These are phyloP conservation scores for Isoetes taiwanensis DNA, from an alignment of 75 land plant species.

Conservation along the genomic window DNA sequence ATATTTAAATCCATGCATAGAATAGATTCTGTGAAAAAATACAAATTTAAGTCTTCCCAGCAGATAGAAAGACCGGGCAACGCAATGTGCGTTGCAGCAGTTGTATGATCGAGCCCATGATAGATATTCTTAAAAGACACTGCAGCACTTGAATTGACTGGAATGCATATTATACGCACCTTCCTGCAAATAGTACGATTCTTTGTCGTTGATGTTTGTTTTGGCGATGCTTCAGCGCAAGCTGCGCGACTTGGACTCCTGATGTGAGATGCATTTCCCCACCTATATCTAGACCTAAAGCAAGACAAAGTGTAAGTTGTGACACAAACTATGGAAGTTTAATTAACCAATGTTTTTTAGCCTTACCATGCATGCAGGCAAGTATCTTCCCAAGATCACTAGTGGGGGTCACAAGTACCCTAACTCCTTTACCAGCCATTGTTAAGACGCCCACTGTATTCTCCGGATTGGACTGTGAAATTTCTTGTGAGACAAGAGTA, in stretches of 20 bases:
- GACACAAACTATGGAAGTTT: no score
- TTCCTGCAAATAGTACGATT: constrained; percentile 86
- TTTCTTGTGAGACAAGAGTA: neutral
- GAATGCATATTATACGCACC: constrained; percentile 25
- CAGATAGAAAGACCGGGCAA: no score
- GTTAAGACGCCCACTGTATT: constrained; percentile 86
- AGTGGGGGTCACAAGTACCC: constrained; percentile 86
- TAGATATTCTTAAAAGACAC: no score
- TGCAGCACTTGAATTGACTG: no score
- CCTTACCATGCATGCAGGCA: constrained; percentile 88
- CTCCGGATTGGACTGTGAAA: constrained; percentile 76
- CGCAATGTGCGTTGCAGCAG: no score
- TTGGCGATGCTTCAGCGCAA: constrained; percentile 92
- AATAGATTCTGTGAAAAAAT: no score
- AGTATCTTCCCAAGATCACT: constrained; percentile 80
- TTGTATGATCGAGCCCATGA: no score
- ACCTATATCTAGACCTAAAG: constrained; percentile 60
- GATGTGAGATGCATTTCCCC: constrained; percentile 77
- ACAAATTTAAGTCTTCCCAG: no score
- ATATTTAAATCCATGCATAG: neutral
- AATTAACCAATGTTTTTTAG: neutral
- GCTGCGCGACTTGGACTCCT: constrained; percentile 87
- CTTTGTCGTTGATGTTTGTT: constrained; percentile 93
- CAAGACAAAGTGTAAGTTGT: neutral
- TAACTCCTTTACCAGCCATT: constrained; percentile 84